Conservation (phyloP, 768 basidiomycete species). For the Chalciporus pseudorubinellus region DNA sequence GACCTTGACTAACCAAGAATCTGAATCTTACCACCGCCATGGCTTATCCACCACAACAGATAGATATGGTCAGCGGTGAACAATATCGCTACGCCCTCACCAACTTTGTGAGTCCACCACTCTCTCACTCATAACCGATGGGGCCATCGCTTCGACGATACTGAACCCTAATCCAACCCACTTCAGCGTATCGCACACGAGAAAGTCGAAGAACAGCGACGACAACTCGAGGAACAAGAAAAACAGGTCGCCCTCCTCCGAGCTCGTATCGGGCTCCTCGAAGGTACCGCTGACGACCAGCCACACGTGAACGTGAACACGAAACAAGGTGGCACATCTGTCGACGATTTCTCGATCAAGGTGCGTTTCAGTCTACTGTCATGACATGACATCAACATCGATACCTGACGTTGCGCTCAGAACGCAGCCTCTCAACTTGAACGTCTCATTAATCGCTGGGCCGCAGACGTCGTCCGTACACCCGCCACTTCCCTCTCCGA, state of each 20-base stretch:
- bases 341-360: conserved; percentile 89
- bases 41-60: conserved; percentile 19
- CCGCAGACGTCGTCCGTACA: conserved; percentile 64
- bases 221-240: conserved; percentile 80
- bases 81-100: conserved; percentile 82
- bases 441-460: conserved; percentile 84
- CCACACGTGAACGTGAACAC: conserved; percentile 18
- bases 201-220: conserved; percentile 80
- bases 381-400: too few species aligned
- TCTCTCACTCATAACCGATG: too few species aligned
- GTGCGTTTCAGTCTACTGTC: conserved; percentile 36
- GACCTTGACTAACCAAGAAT: too few species aligned
- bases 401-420: too few species aligned
- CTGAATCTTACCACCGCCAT: too few species aligned
- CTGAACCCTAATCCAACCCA: background rate
- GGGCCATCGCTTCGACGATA: background rate
- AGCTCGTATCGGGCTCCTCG: conserved; percentile 67
- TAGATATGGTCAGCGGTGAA: conserved; percentile 46
- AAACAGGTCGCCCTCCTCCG: conserved; percentile 73
- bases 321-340: conserved; percentile 55
- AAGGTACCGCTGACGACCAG: conserved; percentile 53
- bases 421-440: conserved; percentile 82
- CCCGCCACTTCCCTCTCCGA: conserved; percentile 53
- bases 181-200: conserved; percentile 80
- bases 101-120: conserved; percentile 71